A percentile compares a stretch with the other conserved stretches of the same genome.
These are phyloP conservation scores for Senna tora DNA, from an alignment of 306 rosid genomes.

Conservation along the genomic window DNA sequence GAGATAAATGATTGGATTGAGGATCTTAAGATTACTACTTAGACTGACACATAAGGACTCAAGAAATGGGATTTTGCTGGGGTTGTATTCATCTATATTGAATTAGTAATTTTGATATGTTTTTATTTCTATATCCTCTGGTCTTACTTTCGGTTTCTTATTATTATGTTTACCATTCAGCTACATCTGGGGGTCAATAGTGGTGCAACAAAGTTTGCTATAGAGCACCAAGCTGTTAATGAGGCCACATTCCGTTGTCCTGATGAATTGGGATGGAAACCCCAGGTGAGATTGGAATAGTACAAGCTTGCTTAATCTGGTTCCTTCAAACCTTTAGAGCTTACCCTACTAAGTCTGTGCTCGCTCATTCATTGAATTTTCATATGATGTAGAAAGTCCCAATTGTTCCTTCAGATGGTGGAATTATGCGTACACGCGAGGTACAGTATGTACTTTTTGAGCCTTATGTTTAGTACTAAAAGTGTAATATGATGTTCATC, in stretches of 20 bases:
- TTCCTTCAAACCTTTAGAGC: conserved; percentile 29
- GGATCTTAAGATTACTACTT: conserved; percentile 1
- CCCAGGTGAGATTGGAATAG: conserved; percentile 60
- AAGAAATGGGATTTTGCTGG: neutral
- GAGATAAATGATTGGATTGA: neutral
- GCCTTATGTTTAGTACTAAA: conserved; percentile 20
- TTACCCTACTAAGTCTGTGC: conserved; percentile 15
- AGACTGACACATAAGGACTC: conserved; percentile 11
- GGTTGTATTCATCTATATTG: conserved; percentile 20
- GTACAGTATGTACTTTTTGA: conserved; percentile 48
- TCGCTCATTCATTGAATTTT: conserved; percentile 32
- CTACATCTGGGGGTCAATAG: conserved; percentile 96
- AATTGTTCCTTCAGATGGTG: conserved; percentile 79
- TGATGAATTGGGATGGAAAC: conserved; percentile 99
- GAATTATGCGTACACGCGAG: conserved; percentile 63
- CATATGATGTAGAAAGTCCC: conserved; percentile 78
- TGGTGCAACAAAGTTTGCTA: conserved; percentile 87
- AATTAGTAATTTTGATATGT: conserved; percentile 17
- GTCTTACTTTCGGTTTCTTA: conserved; percentile 14
- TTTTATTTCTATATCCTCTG: conserved; percentile 3
- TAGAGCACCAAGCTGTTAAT: conserved; percentile 94
- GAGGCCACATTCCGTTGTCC: conserved; percentile 98
- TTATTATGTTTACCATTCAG: conserved; percentile 50
- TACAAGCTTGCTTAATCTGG: conserved; percentile 14
- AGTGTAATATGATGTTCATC: neutral